Evolutionary conservation across 2,329 filamentous ascomycete genomes (phyloP).

Genomic region (Cyanodermella asteris): DNA sequence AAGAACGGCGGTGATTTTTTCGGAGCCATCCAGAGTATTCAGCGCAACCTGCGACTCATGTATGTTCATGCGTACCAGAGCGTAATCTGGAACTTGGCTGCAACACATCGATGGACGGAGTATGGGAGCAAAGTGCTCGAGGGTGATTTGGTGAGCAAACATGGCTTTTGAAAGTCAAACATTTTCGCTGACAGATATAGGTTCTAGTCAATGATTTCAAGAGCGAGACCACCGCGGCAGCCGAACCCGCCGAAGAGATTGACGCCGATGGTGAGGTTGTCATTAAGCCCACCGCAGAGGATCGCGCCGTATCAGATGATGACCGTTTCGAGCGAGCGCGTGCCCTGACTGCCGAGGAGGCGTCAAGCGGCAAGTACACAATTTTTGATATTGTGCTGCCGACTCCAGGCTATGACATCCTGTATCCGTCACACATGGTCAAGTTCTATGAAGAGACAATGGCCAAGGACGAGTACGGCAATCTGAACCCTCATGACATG

Average conservation of each 20-base stretch:
- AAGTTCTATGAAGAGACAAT: slow-evolving; percentile 83
- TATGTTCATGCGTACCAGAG: slow-evolving; percentile 96
- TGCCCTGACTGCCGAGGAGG: slow-evolving; percentile 55
- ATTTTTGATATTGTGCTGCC: slow-evolving; percentile 83
- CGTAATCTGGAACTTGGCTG: slow-evolving; percentile 76
- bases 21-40: slow-evolving; percentile 61
- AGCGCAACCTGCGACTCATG: slow-evolving; percentile 67
- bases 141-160: slow-evolving; percentile 82
- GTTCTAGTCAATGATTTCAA: too few relatives aligned
- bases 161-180: too few relatives aligned
- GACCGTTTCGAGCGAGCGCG: slow-evolving; percentile 48
- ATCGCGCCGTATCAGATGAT: slow-evolving; percentile 30
- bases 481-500: slow-evolving; percentile 70
- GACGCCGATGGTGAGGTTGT: slow-evolving; percentile 45
- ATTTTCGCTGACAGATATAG: too few relatives aligned
- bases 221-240: slow-evolving; percentile 19
- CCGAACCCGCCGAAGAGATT: slow-evolving; percentile 18
- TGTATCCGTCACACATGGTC: slow-evolving; percentile 67
- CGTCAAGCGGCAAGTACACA: slow-evolving; percentile 48
- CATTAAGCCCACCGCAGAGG: slow-evolving; percentile 34
- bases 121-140: slow-evolving; percentile 54
- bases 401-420: slow-evolving; percentile 72
- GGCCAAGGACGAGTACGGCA: slow-evolving; percentile 53
- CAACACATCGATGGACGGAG: slow-evolving; percentile 56
- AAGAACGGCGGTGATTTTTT: slow-evolving; percentile 42